Percentiles rank a stretch among this genome's conserved stretches.
Evolutionary conservation across 805 yeast genomes (phyloP).

Genomic region (Schwanniomyces polymorphus): DNA sequence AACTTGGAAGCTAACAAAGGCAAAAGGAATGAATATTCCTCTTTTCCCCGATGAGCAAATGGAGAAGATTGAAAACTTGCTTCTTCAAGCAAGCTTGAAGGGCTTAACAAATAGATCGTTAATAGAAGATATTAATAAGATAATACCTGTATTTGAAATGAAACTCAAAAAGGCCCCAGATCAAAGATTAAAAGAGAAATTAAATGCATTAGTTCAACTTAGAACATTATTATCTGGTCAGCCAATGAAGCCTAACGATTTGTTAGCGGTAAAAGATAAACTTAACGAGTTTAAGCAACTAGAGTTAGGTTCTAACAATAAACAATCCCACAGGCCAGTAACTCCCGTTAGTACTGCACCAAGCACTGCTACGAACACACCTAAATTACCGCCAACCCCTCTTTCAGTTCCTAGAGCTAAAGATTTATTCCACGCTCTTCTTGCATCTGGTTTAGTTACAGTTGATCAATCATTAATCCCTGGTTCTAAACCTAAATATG

Average conservation of each 20-base stretch:
- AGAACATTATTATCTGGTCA: conserved; percentile 38
- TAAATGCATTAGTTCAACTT: conserved; percentile 46
- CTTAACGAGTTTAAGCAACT: conserved; percentile 38
- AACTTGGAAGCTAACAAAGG: conserved; percentile 79
- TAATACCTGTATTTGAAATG: conserved; percentile 43
- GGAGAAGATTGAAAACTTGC: conserved; percentile 70
- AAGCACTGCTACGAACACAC: conserved; percentile 3
- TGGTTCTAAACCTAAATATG: conserved; percentile 35
- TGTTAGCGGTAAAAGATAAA: conserved; percentile 38
- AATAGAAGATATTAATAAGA: conserved; percentile 33
- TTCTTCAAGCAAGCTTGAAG: conserved; percentile 29
- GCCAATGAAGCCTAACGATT: conserved; percentile 31
- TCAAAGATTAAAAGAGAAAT: conserved; percentile 41
- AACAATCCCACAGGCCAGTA: not conserved
- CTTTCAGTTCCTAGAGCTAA: conserved; percentile 17
- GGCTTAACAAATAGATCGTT: conserved; percentile 21
- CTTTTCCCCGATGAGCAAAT: conserved; percentile 73
- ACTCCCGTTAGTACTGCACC: conserved; percentile 13
- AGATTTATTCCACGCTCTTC: conserved; percentile 31
- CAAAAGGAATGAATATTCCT: conserved; percentile 58
- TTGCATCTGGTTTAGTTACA: conserved; percentile 37
- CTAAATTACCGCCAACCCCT: conserved; percentile 8
- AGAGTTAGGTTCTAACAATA: conserved; percentile 10
- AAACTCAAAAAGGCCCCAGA: conserved; percentile 38
- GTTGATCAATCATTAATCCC: conserved; percentile 42